phyloP scores from a whole-genome alignment of 1,284 basidiomycete genomes.

The Leccinum griseonigrum region DNA sequence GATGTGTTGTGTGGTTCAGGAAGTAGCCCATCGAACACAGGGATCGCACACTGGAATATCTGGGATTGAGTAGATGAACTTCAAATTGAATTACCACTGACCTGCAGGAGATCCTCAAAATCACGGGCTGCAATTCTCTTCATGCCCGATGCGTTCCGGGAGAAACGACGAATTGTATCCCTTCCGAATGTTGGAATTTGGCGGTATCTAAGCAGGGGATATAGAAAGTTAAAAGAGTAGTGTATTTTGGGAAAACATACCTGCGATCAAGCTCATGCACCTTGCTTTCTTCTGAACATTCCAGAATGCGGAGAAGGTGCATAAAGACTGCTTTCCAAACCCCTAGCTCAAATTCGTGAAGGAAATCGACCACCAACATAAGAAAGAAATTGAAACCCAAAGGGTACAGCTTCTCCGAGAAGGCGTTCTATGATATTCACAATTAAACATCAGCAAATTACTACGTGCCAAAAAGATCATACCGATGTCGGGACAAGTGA shows the following conservation, averaged over 20 bases:
- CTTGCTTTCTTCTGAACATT: background rate
- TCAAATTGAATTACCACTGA: background rate
- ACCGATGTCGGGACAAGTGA: constrained; percentile 7
- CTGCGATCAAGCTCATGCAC: background rate
- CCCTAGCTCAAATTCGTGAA: background rate
- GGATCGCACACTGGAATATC: constrained; percentile 20
- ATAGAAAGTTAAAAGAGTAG: background rate
- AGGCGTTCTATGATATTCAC: background rate
- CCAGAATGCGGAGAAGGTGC: background rate
- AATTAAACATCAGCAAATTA: background rate
- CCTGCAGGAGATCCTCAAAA: constrained; percentile 24
- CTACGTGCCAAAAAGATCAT: background rate
- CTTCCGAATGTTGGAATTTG: constrained; percentile 7
- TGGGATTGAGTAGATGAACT: background rate
- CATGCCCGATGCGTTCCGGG: background rate
- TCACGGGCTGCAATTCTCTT: constrained; percentile 11
- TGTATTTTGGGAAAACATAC: background rate
- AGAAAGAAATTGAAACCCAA: background rate
- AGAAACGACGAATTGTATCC: background rate
- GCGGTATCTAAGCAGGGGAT: background rate
- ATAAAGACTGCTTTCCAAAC: background rate
- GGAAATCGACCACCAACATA: background rate
- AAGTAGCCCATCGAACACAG: constrained; percentile 16
- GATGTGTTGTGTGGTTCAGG: constrained; percentile 13
- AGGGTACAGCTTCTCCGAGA: background rate